Percentiles rank a stretch among this genome's conserved stretches.
Evolutionary conservation across 805 yeast genomes (phyloP).

Genomic region (Candida ponderosae): DNA sequence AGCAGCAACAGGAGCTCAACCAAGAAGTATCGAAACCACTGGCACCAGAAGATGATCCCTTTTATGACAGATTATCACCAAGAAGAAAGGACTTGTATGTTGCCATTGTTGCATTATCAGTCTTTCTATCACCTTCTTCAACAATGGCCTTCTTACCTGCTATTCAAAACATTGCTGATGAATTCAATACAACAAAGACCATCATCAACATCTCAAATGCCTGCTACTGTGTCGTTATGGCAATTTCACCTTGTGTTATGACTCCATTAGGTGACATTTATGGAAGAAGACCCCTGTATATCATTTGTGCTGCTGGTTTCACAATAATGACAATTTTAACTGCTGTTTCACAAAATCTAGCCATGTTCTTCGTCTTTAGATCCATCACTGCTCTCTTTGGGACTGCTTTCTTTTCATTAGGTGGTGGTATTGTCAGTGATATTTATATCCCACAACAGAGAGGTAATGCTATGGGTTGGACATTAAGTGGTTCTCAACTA

Average conservation of each 20-base stretch:
- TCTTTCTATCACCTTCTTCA: constrained; percentile 38
- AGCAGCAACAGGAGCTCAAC: too few species aligned
- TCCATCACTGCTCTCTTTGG: constrained; percentile 45
- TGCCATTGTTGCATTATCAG: constrained; percentile 26
- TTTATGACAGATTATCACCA: constrained; percentile 16
- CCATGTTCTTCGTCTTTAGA: constrained; percentile 48
- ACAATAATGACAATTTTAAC: constrained; percentile 24
- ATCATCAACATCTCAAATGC: constrained; percentile 44
- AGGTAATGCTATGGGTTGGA: constrained; percentile 43
- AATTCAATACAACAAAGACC: constrained; percentile 37
- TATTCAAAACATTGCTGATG: constrained; percentile 37
- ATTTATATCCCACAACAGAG: constrained; percentile 41
- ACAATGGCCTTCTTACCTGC: constrained; percentile 44
- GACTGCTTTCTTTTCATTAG: constrained; percentile 46
- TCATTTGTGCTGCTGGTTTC: constrained; percentile 29
- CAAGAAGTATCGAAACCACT: too few species aligned
- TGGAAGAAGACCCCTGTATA: constrained; percentile 39
- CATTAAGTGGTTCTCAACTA: constrained; percentile 41
- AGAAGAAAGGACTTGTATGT: constrained; percentile 23
- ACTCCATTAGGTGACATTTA: constrained; percentile 46
- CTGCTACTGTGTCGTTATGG: constrained; percentile 42
- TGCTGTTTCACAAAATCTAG: constrained; percentile 41
- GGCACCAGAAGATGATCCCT: constrained; percentile 4
- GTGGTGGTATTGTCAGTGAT: constrained; percentile 45
- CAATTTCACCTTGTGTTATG: constrained; percentile 40